Conservation (phyloP, 1,139 yeast genomes). For the Scheffersomyces stambukii region DNA sequence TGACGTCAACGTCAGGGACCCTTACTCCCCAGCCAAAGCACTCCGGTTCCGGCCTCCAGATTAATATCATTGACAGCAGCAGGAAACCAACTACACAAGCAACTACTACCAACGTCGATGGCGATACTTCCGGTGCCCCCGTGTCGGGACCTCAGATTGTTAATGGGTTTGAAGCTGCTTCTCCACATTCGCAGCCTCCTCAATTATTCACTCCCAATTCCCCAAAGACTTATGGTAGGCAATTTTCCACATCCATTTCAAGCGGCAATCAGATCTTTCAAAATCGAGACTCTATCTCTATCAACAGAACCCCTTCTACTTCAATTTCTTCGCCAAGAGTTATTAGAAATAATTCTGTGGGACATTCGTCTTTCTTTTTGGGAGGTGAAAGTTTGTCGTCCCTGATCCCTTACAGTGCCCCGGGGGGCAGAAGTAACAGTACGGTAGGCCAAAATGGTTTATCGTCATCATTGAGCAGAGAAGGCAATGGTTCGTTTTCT, state of each 20-base stretch:
- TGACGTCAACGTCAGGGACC: neutral
- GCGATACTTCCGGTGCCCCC: slow-evolving; percentile 1
- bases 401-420: slow-evolving; percentile 70
- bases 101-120: slow-evolving; percentile 4
- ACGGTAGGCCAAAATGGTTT: too few species aligned
- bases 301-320: slow-evolving; percentile 1
- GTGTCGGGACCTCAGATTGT: slow-evolving; percentile 11
- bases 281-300: slow-evolving; percentile 7
- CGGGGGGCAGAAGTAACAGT: slow-evolving; percentile 44
- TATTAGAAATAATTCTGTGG: slow-evolving; percentile 40
- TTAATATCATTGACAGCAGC: slow-evolving; percentile 11
- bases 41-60: slow-evolving; percentile 2
- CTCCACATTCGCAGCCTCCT: slow-evolving; percentile 9
- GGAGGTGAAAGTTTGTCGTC: slow-evolving; percentile 51
- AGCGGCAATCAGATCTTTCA: slow-evolving; percentile 10
- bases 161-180: slow-evolving; percentile 15
- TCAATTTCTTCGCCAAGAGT: slow-evolving; percentile 36
- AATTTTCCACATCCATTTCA: slow-evolving; percentile 8
- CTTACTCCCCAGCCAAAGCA: slow-evolving; percentile 2
- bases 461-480: slow-evolving; percentile 4
- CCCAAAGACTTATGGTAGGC: slow-evolving; percentile 14
- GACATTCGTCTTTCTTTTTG: slow-evolving; percentile 38
- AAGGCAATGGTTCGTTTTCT: slow-evolving; percentile 10
- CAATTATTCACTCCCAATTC: slow-evolving; percentile 17
- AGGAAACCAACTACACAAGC: slow-evolving; percentile 4